A percentile compares a stretch with the other conserved stretches of the same genome.
These are phyloP conservation scores for Pythium monospermum DNA, from an alignment of 352 stramenopile species.

Conservation along the genomic window DNA sequence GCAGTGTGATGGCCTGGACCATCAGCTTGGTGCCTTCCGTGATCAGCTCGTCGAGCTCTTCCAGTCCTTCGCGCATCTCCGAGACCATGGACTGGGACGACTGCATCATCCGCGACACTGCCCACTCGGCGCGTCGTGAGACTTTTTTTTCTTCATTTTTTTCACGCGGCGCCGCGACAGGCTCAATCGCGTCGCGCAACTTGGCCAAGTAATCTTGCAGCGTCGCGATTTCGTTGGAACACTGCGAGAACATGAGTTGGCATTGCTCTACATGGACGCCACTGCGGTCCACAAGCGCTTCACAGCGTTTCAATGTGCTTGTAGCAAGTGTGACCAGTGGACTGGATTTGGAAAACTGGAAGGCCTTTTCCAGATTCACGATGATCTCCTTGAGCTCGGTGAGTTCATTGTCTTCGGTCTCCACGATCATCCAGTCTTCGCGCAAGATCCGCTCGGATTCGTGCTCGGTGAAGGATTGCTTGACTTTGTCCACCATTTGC, in stretches of 20 bases:
- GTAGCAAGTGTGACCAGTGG: slow-evolving; percentile 68
- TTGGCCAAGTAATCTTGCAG: slow-evolving; percentile 77
- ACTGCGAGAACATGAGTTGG: slow-evolving; percentile 80
- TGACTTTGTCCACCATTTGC: slow-evolving; percentile 57
- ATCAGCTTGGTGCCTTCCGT: slow-evolving; percentile 82
- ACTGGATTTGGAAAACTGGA: slow-evolving; percentile 76
- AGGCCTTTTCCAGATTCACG: slow-evolving; percentile 65
- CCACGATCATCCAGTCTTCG: slow-evolving; percentile 71
- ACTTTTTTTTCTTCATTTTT: slow-evolving; percentile 67
- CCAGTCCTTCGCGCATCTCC: slow-evolving; percentile 70
- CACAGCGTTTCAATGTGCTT: slow-evolving; percentile 58
- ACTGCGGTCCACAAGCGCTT: slow-evolving; percentile 68
- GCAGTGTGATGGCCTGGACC: slow-evolving; percentile 80
- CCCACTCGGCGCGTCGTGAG: slow-evolving; percentile 69
- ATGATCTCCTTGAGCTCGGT: slow-evolving; percentile 53
- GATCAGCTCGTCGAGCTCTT: slow-evolving; percentile 77
- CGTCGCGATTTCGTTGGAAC: slow-evolving; percentile 68
- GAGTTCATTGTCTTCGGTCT: slow-evolving; percentile 76
- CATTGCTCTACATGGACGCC: slow-evolving; percentile 64
- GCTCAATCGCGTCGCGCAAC: slow-evolving; percentile 59
- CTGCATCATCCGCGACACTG: slow-evolving; percentile 67
- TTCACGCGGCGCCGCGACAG: slow-evolving; percentile 45
- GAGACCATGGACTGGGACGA: slow-evolving; percentile 51
- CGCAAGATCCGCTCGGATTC: slow-evolving; percentile 67
- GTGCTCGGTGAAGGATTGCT: slow-evolving; percentile 60